phyloP scores from a whole-genome alignment of 2,329 filamentous ascomycete genomes.

The Arthrobotrys iridis region DNA sequence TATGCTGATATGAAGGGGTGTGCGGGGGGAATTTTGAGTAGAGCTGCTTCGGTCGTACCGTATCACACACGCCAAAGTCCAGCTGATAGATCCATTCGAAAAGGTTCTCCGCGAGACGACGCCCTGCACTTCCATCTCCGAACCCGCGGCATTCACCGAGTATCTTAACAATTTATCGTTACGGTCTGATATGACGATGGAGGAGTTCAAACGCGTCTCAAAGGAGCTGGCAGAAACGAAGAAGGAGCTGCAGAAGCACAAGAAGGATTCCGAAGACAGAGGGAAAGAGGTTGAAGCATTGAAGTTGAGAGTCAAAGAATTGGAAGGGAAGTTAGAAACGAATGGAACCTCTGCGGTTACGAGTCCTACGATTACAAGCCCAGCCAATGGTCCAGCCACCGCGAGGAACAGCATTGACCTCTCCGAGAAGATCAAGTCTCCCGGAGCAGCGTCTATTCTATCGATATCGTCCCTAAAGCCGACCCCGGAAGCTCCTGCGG shows the following conservation, averaged over 20 bases:
- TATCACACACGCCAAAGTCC: constrained; percentile 85
- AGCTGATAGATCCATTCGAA: constrained; percentile 92
- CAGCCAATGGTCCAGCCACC: constrained; percentile 58
- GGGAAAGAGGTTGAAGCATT: constrained; percentile 72
- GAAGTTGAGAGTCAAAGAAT: constrained; percentile 60
- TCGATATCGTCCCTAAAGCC: constrained; percentile 62
- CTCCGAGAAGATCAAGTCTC: constrained; percentile 59
- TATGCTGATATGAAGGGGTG: constrained; percentile 11
- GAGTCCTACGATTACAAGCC: constrained; percentile 45
- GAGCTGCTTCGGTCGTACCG: constrained; percentile 92
- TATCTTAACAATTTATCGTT: constrained; percentile 87
- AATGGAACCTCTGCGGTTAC: constrained; percentile 32
- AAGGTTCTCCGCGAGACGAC: constrained; percentile 90
- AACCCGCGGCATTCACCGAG: constrained; percentile 84
- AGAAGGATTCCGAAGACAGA: constrained; percentile 68
- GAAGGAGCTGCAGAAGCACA: constrained; percentile 77
- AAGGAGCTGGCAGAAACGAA: constrained; percentile 82
- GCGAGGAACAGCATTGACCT: constrained; percentile 59
- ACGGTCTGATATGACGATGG: constrained; percentile 91
- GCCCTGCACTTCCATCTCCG: constrained; percentile 84
- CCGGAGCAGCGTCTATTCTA: constrained; percentile 57
- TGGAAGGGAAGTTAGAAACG: constrained; percentile 49
- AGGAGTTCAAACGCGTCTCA: constrained; percentile 88
- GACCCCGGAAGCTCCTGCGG: constrained; percentile 66
- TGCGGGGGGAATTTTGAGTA: constrained; percentile 61